A percentile compares a stretch with the other conserved stretches of the same genome.
Conservation (phyloP, 2,329 filamentous ascomycete genomes). For the Sarocladiaceae sp. region DNA sequence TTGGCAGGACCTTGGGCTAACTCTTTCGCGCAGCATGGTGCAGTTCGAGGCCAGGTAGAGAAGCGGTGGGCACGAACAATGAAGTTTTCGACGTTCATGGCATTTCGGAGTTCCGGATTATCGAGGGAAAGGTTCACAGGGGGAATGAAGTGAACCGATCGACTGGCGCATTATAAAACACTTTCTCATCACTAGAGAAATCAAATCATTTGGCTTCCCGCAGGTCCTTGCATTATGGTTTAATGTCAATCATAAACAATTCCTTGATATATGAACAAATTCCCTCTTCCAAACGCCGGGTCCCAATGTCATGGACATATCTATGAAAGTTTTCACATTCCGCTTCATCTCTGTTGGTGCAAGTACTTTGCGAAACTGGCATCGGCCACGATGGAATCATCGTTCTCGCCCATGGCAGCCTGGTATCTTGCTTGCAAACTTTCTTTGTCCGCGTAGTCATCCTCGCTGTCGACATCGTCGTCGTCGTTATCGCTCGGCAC, state of each 20-base stretch:
- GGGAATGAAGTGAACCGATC: neutral
- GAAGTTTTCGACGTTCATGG: neutral
- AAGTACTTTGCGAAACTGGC: conserved; percentile 62
- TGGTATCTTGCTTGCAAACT: conserved; percentile 74
- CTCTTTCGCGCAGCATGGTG: conserved; percentile 67
- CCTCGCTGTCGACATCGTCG: conserved; percentile 53
- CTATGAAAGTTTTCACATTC: neutral
- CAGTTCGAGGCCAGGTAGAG: conserved; percentile 88
- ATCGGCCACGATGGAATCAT: conserved; percentile 45
- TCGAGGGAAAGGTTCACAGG: neutral
- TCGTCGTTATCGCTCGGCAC: conserved; percentile 53
- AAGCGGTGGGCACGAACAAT: neutral
- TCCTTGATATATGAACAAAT: neutral
- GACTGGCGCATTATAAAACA: neutral
- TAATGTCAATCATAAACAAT: neutral
- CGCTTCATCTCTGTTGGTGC: conserved; percentile 35
- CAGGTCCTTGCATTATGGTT: neutral
- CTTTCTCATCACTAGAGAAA: no score
- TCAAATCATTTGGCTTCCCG: neutral
- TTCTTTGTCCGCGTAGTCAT: conserved; percentile 57
- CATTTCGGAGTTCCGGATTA: conserved; percentile 6
- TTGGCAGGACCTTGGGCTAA: conserved; percentile 11
- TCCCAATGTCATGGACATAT: neutral
- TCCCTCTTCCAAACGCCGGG: neutral
- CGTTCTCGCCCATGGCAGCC: conserved; percentile 62